Percentiles rank a stretch among this genome's conserved stretches.
Conservation (phyloP, 495 filamentous ascomycete species). For the Annulohypoxylon stygium region DNA sequence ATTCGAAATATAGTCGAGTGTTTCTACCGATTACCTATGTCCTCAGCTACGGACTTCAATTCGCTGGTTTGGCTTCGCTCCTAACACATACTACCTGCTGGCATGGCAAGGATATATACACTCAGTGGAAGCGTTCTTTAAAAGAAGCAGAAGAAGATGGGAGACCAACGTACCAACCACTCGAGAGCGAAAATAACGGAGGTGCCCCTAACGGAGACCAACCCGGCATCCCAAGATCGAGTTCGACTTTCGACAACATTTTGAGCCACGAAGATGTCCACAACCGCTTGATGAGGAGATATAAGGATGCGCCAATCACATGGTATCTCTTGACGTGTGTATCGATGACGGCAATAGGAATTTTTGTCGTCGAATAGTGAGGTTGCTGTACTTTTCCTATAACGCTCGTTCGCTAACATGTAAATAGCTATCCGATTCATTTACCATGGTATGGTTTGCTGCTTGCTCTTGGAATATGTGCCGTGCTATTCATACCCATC, state of each 20-base stretch:
- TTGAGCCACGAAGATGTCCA: conserved; percentile 80
- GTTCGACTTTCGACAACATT: conserved; percentile 66
- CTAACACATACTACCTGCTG: conserved; percentile 78
- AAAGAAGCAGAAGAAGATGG: conserved; percentile 61
- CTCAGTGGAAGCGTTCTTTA: conserved; percentile 70
- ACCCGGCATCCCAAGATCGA: conserved; percentile 49
- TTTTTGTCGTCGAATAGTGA: conserved; percentile 86
- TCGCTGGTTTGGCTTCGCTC: conserved; percentile 79
- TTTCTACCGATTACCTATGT: conserved; percentile 88
- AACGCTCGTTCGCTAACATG: conserved; percentile 28
- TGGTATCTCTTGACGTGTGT: conserved; percentile 82
- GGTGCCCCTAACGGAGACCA: conserved; percentile 22
- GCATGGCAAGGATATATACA: conserved; percentile 82
- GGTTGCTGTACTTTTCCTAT: conserved; percentile 37
- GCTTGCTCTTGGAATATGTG: conserved; percentile 78
- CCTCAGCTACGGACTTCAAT: conserved; percentile 82
- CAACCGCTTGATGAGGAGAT: conserved; percentile 79
- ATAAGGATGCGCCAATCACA: conserved; percentile 78
- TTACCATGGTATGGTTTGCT: conserved; percentile 83
- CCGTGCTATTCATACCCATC: conserved; percentile 80
- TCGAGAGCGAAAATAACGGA: conserved; percentile 48
- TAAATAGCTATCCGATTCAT: conserved; percentile 75
- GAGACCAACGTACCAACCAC: conserved; percentile 60
- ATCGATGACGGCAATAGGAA: conserved; percentile 77
- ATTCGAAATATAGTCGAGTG: conserved; percentile 80